These are phyloP conservation scores for Magnolia kwangsiensis DNA, from an alignment of 164 flowering plant genomes.

Conservation along the genomic window DNA sequence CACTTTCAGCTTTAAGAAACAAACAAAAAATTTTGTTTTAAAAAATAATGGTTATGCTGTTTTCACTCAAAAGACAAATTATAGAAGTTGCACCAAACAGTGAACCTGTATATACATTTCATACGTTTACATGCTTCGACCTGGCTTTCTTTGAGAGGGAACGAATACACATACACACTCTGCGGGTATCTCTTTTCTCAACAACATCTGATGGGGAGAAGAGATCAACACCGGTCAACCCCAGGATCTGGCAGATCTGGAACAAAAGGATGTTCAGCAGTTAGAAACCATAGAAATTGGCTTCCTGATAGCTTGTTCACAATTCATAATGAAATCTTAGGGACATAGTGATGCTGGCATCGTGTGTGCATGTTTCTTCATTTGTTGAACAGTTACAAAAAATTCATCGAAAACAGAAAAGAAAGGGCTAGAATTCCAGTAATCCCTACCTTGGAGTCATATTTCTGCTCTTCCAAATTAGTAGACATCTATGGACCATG, in stretches of 20 bases:
- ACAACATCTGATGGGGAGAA: constrained; percentile 79
- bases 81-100: too few species aligned
- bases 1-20: neutral
- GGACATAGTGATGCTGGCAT: neutral
- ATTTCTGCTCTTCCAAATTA: neutral
- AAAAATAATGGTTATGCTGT: neutral
- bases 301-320: neutral
- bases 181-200: constrained; percentile 54
- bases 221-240: constrained; percentile 59
- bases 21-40: neutral
- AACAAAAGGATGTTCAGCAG: neutral
- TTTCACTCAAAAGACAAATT: too few species aligned
- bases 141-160: constrained; percentile 64
- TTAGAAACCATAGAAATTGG: neutral
- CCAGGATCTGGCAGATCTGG: constrained; percentile 62
- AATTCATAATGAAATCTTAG: neutral
- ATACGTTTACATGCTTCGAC: constrained; percentile 45
- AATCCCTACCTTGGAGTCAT: neutral
- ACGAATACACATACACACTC: constrained; percentile 71
- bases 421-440: neutral
- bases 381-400: neutral
- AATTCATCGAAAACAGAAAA: neutral
- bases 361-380: neutral
- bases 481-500: neutral
- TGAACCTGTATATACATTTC: constrained; percentile 4